phyloP scores from a whole-genome alignment of 495 filamentous ascomycete species.

The Peziza echinospora region DNA sequence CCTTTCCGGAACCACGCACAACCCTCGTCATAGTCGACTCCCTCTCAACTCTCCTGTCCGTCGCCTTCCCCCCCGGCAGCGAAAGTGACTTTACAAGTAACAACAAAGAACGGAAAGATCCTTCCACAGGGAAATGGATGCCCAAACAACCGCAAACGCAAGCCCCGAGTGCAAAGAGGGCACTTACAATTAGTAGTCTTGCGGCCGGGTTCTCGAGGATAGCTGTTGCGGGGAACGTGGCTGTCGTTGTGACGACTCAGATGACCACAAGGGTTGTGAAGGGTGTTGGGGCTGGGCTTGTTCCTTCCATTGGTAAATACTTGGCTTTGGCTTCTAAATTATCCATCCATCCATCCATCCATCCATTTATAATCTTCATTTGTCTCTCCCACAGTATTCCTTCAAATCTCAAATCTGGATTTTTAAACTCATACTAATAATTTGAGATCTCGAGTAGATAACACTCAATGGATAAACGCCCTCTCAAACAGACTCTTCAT shows the following conservation, averaged over 20 bases:
- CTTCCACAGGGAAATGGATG: no score
- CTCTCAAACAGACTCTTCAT: background rate
- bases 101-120: conserved; percentile 3
- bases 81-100: conserved; percentile 17
- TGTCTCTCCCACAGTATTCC: background rate
- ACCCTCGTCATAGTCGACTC: conserved; percentile 56
- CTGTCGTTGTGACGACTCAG: conserved; percentile 9
- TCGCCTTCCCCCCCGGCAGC: conserved; percentile 37
- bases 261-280: conserved; percentile 14
- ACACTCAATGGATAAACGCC: background rate
- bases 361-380: no score
- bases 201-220: conserved; percentile 37
- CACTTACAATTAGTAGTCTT: conserved; percentile 18
- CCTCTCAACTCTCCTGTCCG: conserved; percentile 47
- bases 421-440: background rate
- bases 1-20: conserved; percentile 31
- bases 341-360: no score
- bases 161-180: conserved; percentile 12
- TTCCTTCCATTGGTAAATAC: conserved; percentile 8
- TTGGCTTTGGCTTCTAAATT: no score
- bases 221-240: conserved; percentile 35
- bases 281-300: conserved; percentile 8
- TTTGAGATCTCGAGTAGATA: background rate
- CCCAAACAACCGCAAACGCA: conserved; percentile 15
- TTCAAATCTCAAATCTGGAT: background rate